Evolutionary conservation across 169 alveolate genomes (phyloP), one percentile per base, ranked within the genome.

Genomic region (Eimeria falciformis): DNA sequence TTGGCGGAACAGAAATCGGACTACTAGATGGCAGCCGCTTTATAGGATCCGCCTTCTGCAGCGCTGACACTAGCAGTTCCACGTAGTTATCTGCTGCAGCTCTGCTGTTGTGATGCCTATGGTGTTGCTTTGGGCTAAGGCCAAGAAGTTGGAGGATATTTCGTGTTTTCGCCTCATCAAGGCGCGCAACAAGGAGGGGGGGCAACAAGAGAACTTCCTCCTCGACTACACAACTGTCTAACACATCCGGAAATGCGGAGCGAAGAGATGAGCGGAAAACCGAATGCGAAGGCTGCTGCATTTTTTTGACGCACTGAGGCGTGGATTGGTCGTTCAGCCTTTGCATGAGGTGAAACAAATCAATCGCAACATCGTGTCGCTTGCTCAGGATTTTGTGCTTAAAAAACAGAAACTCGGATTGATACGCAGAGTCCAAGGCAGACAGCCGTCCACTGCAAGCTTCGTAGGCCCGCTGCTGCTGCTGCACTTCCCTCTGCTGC

Each of bases 191-290:
- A 37, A 89, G 0, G 0, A 33, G 45, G 12, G 93, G 93, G 29
- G 93, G 89, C 7, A 43, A 3, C 46, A 89, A 79, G 33, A 73
- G 89, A 7, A 89, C 82, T 68, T 73, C 93, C 84, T 89, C 93
- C 89, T 89, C 93, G 37, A 65, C 75, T 33, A 89, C 93, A 45
- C 68, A 37, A 29, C 89, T 73, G 53, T 56, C 33, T 11, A 27
- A 45, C 53, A 89, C 69, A 56, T 68, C 77, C n/a, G 89, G 89
- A 50, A 89, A 89, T 18, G 66, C 89, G 23, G 71, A 55, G 18
- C 83, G 93, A 58, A 89, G 89, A 2, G 93, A 75, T 3, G 93
- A 89, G 6, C 45, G 53, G 12, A 56, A 65, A 17, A 50, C 25
- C 6, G 40, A 37, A 17, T 1, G 37, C 45, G 65, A 27, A 55